Percentiles rank a stretch among this genome's conserved stretches.
Conservation (phyloP, 441 rosid species). For the Francoa sonchifolia region DNA sequence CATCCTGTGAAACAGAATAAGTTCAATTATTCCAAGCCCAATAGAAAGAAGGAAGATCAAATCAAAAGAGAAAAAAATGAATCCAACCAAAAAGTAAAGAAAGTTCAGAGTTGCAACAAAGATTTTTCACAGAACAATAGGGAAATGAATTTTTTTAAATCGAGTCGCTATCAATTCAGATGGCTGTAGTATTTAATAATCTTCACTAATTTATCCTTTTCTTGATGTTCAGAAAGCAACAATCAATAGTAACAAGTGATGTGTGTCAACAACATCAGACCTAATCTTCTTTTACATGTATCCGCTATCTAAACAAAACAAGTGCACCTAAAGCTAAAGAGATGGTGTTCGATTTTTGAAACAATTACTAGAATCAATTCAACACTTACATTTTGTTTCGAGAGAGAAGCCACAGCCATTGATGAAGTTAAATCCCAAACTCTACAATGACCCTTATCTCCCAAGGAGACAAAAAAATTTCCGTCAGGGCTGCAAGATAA, state of each 20-base stretch:
- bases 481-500: constrained; percentile 66
- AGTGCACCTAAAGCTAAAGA: not conserved
- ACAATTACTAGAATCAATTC: not conserved
- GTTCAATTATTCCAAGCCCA: constrained; percentile 14
- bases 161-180: constrained; percentile 1
- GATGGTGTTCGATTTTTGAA: not conserved
- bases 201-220: not conserved
- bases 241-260: no score
- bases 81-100: not conserved
- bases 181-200: not conserved
- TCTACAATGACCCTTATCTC: constrained; percentile 54
- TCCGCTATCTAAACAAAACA: not conserved
- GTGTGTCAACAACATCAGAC: no score
- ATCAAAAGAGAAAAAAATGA: constrained; percentile 1
- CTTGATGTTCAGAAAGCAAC: not conserved
- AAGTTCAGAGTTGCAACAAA: no score
- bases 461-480: constrained; percentile 72
- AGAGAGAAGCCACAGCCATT: constrained; percentile 44
- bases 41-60: constrained; percentile 5
- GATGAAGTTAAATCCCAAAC: constrained; percentile 76
- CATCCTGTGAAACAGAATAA: constrained; percentile 44
- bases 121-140: no score
- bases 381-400: constrained; percentile 52
- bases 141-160: no score
- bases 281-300: not conserved